Conservation (phyloP, 2,329 filamentous ascomycete genomes). For the Monilinia fructigena region DNA sequence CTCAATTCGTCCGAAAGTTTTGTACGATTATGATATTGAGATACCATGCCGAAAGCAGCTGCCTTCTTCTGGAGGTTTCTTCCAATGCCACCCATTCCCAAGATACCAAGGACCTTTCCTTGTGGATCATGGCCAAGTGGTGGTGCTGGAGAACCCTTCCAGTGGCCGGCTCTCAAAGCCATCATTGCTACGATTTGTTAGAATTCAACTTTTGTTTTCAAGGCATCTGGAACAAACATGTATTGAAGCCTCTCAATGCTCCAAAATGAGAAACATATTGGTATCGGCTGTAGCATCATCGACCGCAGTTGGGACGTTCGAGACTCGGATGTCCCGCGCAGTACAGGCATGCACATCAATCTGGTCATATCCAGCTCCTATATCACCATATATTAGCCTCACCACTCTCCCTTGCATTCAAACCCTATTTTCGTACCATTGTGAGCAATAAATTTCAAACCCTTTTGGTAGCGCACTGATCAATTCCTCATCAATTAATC, state of each 20-base stretch:
- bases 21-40: conserved; percentile 72
- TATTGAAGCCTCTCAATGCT: conserved; percentile 71
- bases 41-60: conserved; percentile 70
- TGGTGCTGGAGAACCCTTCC: conserved; percentile 58
- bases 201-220: background rate
- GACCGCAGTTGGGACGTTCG: conserved; percentile 78
- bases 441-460: conserved; percentile 58
- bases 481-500: conserved; percentile 69
- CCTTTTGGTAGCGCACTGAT: conserved; percentile 54
- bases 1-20: conserved; percentile 55
- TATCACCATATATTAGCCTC: conserved; percentile 6
- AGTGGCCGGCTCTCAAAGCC: conserved; percentile 63
- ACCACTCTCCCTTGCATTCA: background rate
- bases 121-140: conserved; percentile 73
- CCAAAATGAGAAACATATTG: conserved; percentile 77
- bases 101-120: conserved; percentile 74
- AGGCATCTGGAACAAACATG: conserved; percentile 38
- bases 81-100: conserved; percentile 86
- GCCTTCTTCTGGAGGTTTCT: conserved; percentile 73
- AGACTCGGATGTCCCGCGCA: conserved; percentile 64
- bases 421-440: conserved; percentile 48
- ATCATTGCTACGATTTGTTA: conserved; percentile 49
- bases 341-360: conserved; percentile 73
- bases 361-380: conserved; percentile 83
- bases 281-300: conserved; percentile 82